Base-by-base conservation (phyloP, 331 rosid genomes). In the Erythrophleum ivorense region DNA sequence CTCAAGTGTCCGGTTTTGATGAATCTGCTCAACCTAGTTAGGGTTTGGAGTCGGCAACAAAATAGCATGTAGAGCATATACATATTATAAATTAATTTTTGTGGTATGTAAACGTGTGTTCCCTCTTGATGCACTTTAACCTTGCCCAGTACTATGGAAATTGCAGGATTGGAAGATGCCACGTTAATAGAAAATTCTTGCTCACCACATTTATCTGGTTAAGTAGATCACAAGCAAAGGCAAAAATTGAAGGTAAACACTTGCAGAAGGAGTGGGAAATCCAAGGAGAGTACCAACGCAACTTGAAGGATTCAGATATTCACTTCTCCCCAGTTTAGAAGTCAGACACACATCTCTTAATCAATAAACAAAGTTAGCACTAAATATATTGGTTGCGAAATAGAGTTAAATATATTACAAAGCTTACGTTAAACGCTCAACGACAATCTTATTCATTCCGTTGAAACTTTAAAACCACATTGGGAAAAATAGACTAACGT, bases 1-100 rank as follows among this genome's bases (percentile, higher is more conserved):
- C 92, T 4, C 80, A 77, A 82, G 54, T 74, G 48, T 92, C 98
- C 21, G 94, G 94, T 60, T 89, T 89, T 49, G 63, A 80, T 10
- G 87, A 91, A 76, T 82, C 77, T 34, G 86, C 57, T 87, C 87
- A 82, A 77, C 83, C 85, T 62, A 73, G 84, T 41, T 80, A 45
- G 84, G 73, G 81, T 64, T 80, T 67, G 5, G 63, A 54, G 24
- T 48, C 29, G 36, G 74, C 68, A 73, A 60, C 55, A 66, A 46
- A 13, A 46, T 52, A 50, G 31, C 67, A 52, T 9, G 63, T 64
- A 80, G 82, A 40, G 70, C 84, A 82, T 71, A 58, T 66, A 49
- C 63, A 73, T 53, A 78, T 78, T 82, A 86, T 57, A 80, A 76
- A 73, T 67, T 80, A 79, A 63, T 57, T 29, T 38, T 69, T 80